Base-by-base conservation (phyloP, 2,329 filamentous ascomycete genomes). In the Aspergillus arachidicola region DNA sequence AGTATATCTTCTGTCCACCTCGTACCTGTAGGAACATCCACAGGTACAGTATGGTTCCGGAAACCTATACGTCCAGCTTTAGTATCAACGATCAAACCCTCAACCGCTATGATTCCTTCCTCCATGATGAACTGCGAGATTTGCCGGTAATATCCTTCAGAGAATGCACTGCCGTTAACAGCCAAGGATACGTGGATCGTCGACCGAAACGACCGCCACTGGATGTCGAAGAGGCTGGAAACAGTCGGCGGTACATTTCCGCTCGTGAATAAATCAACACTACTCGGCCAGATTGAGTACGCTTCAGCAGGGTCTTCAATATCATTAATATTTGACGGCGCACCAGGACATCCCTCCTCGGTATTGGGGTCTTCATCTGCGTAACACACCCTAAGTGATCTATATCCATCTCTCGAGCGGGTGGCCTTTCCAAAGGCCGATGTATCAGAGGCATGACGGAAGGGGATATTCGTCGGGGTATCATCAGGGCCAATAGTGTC, bases 1-100 rank as follows among this genome's bases (percentile, higher is more conserved):
- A 58, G 56, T 9, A 58, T 19, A 30, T 58, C 56, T 26, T 58
- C 56, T 6, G 36, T 58, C 56, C 56, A 58, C n/a, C 23, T 45
- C 16, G 23, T 21, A 26, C 56, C 56, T 2, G n/a, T 21, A 4
- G 12, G n/a, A 2, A 19, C 19, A 19, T 11, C 21, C 6, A 41
- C 21, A 12, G 56, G 56, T 7, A 45, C 14, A 4, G 14, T 58
- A 38, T 58, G 56, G 23, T 58, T 58, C 19, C 56, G 56, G 9
- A 58, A 58, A 4, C 55, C 56, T 12, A 58, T 26, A 10, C 56
- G 34, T 19, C 56, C 56, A 5, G 23, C 16, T 14, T 28, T 43
- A 3, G 36, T 58, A 28, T 58, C 38, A 6, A 58, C 19, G 21
- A 58, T 30, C 21, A 58, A 23, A 2, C 56, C 56, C 12, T 58